A percentile compares a stretch with the other conserved stretches of the same genome.
These are phyloP conservation scores for Dysphania ambrosioides DNA, from an alignment of 148 eudicot genomes.

Conservation along the genomic window DNA sequence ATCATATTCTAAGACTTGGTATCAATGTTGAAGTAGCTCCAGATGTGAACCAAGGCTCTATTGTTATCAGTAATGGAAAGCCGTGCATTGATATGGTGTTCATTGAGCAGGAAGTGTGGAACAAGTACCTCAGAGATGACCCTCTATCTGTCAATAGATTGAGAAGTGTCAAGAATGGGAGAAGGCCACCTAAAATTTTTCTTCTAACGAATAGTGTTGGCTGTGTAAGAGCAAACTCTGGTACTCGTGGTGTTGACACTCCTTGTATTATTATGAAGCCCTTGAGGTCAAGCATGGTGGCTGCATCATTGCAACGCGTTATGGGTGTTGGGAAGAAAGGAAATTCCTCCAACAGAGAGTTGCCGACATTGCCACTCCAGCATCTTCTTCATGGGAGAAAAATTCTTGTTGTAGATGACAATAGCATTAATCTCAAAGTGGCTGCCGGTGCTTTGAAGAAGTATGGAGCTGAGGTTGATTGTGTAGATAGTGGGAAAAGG, in stretches of 20 bases:
- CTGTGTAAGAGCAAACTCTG: slow-evolving; percentile 27
- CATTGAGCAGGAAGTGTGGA: slow-evolving; percentile 81
- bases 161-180: slow-evolving; percentile 27
- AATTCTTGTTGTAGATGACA: slow-evolving; percentile 90
- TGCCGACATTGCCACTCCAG: slow-evolving; percentile 41
- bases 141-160: slow-evolving; percentile 33
- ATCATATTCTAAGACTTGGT: slow-evolving; percentile 78
- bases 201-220: slow-evolving; percentile 50
- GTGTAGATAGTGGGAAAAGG: slow-evolving; percentile 71
- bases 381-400: slow-evolving; percentile 72
- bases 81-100: slow-evolving; percentile 48
- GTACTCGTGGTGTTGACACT: slow-evolving; percentile 29
- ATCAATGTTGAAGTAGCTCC: slow-evolving; percentile 56
- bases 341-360: slow-evolving; percentile 42
- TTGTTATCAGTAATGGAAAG: slow-evolving; percentile 32
- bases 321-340: slow-evolving; percentile 74
- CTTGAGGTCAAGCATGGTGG: slow-evolving; percentile 78
- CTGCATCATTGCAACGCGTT: slow-evolving; percentile 72
- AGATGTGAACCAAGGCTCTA: slow-evolving; percentile 43
- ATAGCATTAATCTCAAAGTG: slow-evolving; percentile 73
- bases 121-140: slow-evolving; percentile 38
- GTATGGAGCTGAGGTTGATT: slow-evolving; percentile 91
- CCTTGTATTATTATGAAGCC: slow-evolving; percentile 75
- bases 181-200: slow-evolving; percentile 49
- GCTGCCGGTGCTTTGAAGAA: slow-evolving; percentile 86